Evolutionary conservation across 2,329 filamentous ascomycete species (phyloP).

Genomic region (Colletotrichum truncatum): DNA sequence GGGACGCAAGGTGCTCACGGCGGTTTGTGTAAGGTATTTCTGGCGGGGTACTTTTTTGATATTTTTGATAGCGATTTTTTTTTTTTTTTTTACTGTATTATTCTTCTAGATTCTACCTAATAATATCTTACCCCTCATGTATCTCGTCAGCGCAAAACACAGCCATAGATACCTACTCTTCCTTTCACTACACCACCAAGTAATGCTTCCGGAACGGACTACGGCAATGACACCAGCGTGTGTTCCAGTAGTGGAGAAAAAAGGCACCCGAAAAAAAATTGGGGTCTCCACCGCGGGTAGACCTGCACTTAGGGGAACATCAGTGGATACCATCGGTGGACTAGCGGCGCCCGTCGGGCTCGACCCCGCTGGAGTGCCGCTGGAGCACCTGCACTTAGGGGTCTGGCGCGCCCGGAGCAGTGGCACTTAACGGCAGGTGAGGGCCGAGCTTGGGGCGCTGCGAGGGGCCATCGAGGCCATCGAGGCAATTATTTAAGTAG

Average conservation of each 20-base stretch:
- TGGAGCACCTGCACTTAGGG: slow-evolving; percentile 33
- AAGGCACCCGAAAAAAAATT: background rate
- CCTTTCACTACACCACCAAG: background rate
- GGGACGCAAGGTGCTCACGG: slow-evolving; percentile 2
- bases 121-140: too few species aligned
- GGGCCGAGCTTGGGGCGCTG: background rate
- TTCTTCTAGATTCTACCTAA: too few species aligned
- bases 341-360: slow-evolving; percentile 9
- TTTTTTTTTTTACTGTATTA: too few species aligned
- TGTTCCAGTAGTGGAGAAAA: slow-evolving; percentile 15
- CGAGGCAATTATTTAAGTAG: slow-evolving; percentile 27
- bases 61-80: too few species aligned
- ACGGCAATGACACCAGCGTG: background rate
- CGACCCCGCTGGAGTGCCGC: slow-evolving; percentile 8
- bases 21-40: too few species aligned
- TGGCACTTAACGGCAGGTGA: slow-evolving; percentile 29
- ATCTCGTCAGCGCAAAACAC: too few species aligned
- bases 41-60: too few species aligned
- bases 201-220: background rate
- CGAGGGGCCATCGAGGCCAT: too few species aligned
- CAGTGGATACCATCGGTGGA: slow-evolving; percentile 8
- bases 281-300: slow-evolving; percentile 16
- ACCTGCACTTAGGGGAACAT: slow-evolving; percentile 31
- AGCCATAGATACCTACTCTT: background rate
- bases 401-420: slow-evolving; percentile 29